Percentiles rank a stretch among this genome's conserved stretches.
These are phyloP conservation scores for Pulicaria dysenterica DNA, from an alignment of 129 eudicot genomes.

Conservation along the genomic window DNA sequence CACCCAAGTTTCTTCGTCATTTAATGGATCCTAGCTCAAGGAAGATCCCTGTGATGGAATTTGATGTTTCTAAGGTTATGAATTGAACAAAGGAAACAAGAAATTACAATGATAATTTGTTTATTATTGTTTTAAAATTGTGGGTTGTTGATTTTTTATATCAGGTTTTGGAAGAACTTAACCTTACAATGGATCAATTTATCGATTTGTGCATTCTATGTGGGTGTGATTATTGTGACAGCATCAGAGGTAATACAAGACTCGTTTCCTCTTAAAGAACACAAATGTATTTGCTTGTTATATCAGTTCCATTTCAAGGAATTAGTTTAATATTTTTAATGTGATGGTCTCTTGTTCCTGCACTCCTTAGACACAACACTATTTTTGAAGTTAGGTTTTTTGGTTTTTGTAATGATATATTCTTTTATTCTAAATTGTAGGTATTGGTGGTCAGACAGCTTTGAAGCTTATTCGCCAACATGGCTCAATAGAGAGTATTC, in stretches of 20 bases:
- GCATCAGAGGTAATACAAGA: constrained; percentile 65
- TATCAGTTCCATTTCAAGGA: too few species aligned
- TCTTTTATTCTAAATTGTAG: constrained; percentile 28
- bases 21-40: constrained; percentile 89
- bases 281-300: too few species aligned
- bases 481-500: constrained; percentile 76
- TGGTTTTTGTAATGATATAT: neutral
- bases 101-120: neutral
- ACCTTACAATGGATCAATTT: constrained; percentile 96
- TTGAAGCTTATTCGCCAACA: constrained; percentile 85
- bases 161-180: constrained; percentile 88
- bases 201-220: constrained; percentile 94
- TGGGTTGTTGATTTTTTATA: constrained; percentile 30
- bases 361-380: neutral
- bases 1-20: constrained; percentile 88
- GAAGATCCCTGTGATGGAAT: constrained; percentile 88
- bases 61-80: constrained; percentile 76
- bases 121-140: neutral
- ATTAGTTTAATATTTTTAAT: too few species aligned
- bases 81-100: too few species aligned
- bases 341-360: neutral
- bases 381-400: neutral
- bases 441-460: constrained; percentile 87
- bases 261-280: too few species aligned
- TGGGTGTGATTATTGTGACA: constrained; percentile 98